These are phyloP conservation scores for Chlorokybus atmophyticus DNA, from an alignment of 139 green algal genomes.

Conservation along the genomic window DNA sequence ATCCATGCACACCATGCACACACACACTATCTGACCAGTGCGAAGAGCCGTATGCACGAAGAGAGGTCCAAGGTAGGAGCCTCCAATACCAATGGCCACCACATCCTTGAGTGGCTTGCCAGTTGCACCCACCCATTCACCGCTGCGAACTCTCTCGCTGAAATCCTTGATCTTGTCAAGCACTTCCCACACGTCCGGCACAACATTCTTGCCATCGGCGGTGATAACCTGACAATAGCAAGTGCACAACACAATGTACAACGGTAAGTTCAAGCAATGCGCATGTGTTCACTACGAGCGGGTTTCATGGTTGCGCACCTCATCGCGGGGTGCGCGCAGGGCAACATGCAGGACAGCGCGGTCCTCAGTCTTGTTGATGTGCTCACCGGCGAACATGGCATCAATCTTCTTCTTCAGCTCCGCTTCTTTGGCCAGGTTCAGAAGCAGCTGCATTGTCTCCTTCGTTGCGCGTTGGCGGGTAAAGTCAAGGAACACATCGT, in stretches of 20 bases:
- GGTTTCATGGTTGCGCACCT: constrained; percentile 23
- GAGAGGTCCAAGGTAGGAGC: constrained; percentile 85
- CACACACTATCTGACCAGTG: constrained; percentile 35
- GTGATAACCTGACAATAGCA: constrained; percentile 39
- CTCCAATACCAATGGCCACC: constrained; percentile 94
- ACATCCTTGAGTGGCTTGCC: constrained; percentile 91
- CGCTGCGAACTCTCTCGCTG: constrained; percentile 69
- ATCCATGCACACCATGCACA: background rate
- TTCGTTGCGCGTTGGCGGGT: constrained; percentile 66
- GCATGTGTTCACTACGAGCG: background rate
- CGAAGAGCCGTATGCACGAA: constrained; percentile 96
- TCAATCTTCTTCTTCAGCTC: constrained; percentile 82
- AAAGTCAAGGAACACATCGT: constrained; percentile 80
- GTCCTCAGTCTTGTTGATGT: constrained; percentile 61
- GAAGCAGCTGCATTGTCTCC: constrained; percentile 63
- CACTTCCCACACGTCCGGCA: constrained; percentile 89
- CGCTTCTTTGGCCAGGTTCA: constrained; percentile 43
- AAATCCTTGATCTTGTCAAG: constrained; percentile 98
- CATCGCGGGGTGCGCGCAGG: constrained; percentile 62
- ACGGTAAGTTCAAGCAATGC: background rate
- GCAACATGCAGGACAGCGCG: constrained; percentile 90
- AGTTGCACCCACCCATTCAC: constrained; percentile 59
- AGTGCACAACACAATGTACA: background rate
- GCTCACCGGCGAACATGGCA: constrained; percentile 84
- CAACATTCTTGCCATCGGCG: constrained; percentile 76